These are phyloP conservation scores for Stevia rebaudiana DNA, from an alignment of 140 eudicot genomes.

Conservation along the genomic window DNA sequence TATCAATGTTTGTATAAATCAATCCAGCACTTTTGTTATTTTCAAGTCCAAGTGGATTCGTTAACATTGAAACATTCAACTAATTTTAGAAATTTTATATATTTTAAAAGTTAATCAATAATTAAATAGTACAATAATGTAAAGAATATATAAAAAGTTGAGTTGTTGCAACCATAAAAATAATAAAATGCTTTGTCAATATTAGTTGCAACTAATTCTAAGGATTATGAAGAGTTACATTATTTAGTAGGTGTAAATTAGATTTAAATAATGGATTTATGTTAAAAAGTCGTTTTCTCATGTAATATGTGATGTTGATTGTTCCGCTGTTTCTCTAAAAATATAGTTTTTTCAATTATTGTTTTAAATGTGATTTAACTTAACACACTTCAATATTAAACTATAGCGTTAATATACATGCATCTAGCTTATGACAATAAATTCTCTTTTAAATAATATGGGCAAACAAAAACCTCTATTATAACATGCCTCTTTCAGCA, in stretches of 20 bases:
- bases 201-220: conserved; percentile 34
- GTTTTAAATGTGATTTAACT: too few relatives aligned
- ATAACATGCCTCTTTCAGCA: too few relatives aligned
- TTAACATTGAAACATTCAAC: conserved; percentile 1
- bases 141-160: conserved; percentile 25
- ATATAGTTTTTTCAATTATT: not conserved
- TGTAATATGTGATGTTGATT: conserved; percentile 17
- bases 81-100: not conserved
- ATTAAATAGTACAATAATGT: conserved; percentile 6
- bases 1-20: not conserved
- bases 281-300: conserved; percentile 26
- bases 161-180: conserved; percentile 38
- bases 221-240: conserved; percentile 19
- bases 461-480: too few relatives aligned
- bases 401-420: too few relatives aligned
- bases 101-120: not conserved
- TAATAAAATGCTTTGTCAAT: not conserved
- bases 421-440: too few relatives aligned
- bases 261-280: conserved; percentile 25
- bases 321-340: conserved; percentile 3
- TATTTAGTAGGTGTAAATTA: conserved; percentile 29
- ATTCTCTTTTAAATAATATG: too few relatives aligned
- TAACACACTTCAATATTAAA: too few relatives aligned
- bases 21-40: not conserved
- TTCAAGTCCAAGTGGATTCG: not conserved